phyloP scores from a whole-genome alignment of 768 basidiomycete species.

The Suillus variegatus region DNA sequence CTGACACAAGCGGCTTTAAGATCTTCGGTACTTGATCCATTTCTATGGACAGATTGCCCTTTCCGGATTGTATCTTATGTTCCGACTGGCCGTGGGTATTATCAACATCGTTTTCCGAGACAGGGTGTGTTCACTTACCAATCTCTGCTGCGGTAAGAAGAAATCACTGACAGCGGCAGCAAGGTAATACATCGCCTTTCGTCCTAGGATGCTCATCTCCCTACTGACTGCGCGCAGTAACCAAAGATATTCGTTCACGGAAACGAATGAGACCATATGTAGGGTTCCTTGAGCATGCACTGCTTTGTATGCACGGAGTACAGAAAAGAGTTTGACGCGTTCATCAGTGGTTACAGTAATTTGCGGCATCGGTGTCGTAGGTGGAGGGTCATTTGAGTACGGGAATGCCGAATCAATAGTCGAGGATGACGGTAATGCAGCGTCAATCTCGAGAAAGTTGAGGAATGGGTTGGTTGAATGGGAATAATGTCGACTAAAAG shows the following conservation, averaged over 20 bases:
- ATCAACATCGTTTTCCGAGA: neutral
- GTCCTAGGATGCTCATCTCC: conserved; percentile 68
- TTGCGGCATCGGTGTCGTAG: conserved; percentile 34
- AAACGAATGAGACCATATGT: conserved; percentile 87
- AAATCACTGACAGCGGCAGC: conserved; percentile 99
- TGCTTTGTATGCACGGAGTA: conserved; percentile 78
- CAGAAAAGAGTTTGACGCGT: conserved; percentile 63
- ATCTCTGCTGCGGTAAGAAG: conserved; percentile 87
- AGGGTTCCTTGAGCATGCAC: conserved; percentile 75
- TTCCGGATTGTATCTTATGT: conserved; percentile 98
- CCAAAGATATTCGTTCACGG: conserved; percentile 96
- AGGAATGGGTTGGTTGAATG: conserved; percentile 98
- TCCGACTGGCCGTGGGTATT: conserved; percentile 61
- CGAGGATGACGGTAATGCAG: conserved; percentile 19
- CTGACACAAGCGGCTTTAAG: conserved; percentile 87
- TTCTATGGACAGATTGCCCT: conserved; percentile 90
- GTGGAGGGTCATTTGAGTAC: conserved; percentile 31
- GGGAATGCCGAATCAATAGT: conserved; percentile 21
- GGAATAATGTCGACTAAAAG: conserved; percentile 96
- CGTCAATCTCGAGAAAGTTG: conserved; percentile 81
- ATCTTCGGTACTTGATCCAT: conserved; percentile 99
- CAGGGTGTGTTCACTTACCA: conserved; percentile 56
- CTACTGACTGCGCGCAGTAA: conserved; percentile 80
- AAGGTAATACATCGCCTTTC: conserved; percentile 89
- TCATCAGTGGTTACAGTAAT: conserved; percentile 72